Base-by-base conservation (phyloP, 805 yeast species). In the Ogataea haglerorum region DNA sequence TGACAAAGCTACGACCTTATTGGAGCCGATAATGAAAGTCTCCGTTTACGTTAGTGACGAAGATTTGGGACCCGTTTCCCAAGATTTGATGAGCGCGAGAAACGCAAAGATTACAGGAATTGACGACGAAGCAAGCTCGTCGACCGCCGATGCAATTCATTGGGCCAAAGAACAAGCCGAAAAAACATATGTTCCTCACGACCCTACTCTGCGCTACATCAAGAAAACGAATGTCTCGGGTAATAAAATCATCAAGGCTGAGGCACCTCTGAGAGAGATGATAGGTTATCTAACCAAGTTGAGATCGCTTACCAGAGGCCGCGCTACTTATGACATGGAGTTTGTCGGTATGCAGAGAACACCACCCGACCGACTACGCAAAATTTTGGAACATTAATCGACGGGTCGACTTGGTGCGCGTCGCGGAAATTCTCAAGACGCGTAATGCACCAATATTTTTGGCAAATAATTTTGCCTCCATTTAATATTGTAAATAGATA, bases 21-120 rank as follows among this genome's bases (percentile, higher is more conserved):
- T 91, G 60, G 98, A 93, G 62, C 99, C 99, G 0, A 70, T 85
- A 21, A 91, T 93, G 97, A 70, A 74, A 25, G 81, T 89, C 4
- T 69, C 69, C 6, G 79, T 93, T 1, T 75, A 71, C 37, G 82
- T 82, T 2, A 72, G 73, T 39, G 83, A 88, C 22, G 82, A 76
- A 41, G 85, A 83, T 43, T 63, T 91, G 49, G 98, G 98, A 15
- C 72, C 71, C 25, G 93, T 93, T 1, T 74, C 87, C 28, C 95
- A 87, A 51, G 99, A 93, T 57, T 64, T 93, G 38, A 80, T 87
- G 30, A 79, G 86, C 22, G 73, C 82, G 10, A 73, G 98, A 46
- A 80, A 82, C 32, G 97, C 95, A 2, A 70, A 67, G 2, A 86
- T 93, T 30, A 56, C 70, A 4, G 76, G 85, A 3, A 78, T 93